Evolutionary conservation across 345 rosid species (phyloP).

Genomic region (Cardamine chenopodiifolia): DNA sequence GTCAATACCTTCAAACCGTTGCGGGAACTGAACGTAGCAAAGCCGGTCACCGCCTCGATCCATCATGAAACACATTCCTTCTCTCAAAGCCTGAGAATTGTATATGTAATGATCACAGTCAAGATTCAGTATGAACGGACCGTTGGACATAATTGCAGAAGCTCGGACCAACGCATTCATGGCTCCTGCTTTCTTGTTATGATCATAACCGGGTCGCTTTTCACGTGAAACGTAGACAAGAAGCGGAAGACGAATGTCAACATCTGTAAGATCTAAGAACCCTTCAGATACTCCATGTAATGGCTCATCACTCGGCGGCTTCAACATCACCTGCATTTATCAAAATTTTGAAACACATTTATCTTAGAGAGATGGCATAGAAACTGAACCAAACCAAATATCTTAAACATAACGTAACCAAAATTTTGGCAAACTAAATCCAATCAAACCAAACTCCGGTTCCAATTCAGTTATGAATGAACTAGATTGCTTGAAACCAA

Average conservation of each 20-base stretch:
- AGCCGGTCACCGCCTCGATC: conserved; percentile 96
- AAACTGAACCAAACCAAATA: conserved; percentile 1
- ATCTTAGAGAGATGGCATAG: neutral
- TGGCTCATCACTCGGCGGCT: conserved; percentile 97
- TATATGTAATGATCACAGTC: conserved; percentile 98
- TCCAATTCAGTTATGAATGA: neutral
- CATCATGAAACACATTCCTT: conserved; percentile 99
- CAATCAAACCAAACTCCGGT: neutral
- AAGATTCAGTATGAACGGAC: conserved; percentile 95
- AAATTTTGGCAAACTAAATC: neutral
- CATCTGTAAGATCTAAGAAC: conserved; percentile 74
- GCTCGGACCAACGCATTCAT: conserved; percentile 99
- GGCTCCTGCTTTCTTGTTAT: conserved; percentile 99
- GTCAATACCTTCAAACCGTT: conserved; percentile 96
- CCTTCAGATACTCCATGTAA: conserved; percentile 70
- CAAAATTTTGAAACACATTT: conserved; percentile 21
- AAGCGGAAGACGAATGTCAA: conserved; percentile 93
- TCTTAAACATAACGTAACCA: neutral
- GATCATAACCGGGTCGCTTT: conserved; percentile 97
- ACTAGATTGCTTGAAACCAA: conserved; percentile 10
- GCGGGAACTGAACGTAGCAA: conserved; percentile 97
- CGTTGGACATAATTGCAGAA: conserved; percentile 97
- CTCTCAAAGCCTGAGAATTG: conserved; percentile 93
- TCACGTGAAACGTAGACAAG: conserved; percentile 97
- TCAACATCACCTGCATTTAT: conserved; percentile 83